phyloP scores from a whole-genome alignment of 2,329 filamentous ascomycete genomes.

The Colletotrichum viniferum region DNA sequence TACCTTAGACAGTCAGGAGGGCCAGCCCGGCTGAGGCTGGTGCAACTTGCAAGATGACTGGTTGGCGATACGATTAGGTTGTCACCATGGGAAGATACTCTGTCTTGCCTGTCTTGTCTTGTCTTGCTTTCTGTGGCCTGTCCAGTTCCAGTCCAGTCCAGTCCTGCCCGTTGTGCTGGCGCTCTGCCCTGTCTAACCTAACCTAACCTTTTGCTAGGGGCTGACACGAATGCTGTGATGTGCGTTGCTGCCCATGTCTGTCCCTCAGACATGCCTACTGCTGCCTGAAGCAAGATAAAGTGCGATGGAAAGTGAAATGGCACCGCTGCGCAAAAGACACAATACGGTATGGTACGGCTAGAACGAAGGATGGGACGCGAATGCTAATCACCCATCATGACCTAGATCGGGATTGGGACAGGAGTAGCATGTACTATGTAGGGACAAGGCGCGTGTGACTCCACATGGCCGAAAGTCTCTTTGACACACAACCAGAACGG shows the following conservation, averaged over 20 bases:
- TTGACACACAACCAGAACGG: constrained; percentile 12
- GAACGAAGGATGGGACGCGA: not conserved
- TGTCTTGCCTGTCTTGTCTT: not conserved
- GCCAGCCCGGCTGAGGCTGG: not conserved
- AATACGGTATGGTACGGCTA: not conserved
- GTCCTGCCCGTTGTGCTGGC: not conserved
- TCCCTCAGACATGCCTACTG: not conserved
- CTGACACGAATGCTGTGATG: not conserved
- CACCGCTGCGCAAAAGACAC: not conserved
- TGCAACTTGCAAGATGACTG: not conserved
- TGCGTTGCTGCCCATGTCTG: not conserved
- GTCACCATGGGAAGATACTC: not conserved
- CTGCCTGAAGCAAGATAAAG: not conserved
- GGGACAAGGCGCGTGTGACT: not conserved
- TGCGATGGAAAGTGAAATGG: not conserved
- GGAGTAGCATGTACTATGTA: not conserved
- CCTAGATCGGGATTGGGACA: constrained; percentile 14
- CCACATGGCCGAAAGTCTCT: constrained; percentile 22
- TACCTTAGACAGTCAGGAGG: not conserved
- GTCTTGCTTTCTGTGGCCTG: not conserved
- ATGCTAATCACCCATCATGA: constrained; percentile 1
- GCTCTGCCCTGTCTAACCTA: not conserved
- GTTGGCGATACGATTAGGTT: not conserved
- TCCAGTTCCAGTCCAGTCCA: not conserved
- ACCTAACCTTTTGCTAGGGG: not conserved